Base-by-base conservation (phyloP, 108 stramenopile genomes). In the Schizochytrium sp. region DNA sequence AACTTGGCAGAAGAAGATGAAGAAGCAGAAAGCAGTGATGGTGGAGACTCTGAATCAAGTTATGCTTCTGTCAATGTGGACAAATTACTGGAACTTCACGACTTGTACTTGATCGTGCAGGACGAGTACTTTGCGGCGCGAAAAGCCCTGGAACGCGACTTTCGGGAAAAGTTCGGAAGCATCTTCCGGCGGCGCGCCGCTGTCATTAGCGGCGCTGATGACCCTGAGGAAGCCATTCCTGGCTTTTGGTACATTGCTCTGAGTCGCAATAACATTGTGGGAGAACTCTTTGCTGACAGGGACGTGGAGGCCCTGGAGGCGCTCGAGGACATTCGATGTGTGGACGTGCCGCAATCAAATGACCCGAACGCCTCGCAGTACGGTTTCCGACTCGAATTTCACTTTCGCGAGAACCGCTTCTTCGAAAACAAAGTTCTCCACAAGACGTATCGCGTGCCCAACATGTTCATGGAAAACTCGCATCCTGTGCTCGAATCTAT, bases 281-380 rank as follows among this genome's bases (percentile, higher is more conserved):
- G 18, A 12, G 51, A 83, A 6, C 51, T 83, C 51, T 25, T 83
- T 34, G 48, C 51, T 12, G 51, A 83, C 45, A 8, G 28, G 51
- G 76, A 83, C 51, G 51, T 53, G 25, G 51, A 83, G 76, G 76
- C 51, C 6, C 51, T 83, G 48, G 76, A 83, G 0, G 45, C 51
- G n/a, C 76, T 53, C 45, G 76, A 83, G 76, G 76, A 83, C 51
- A 83, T 83, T 83, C 76, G 48, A 6, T 47, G 76, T 28, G 51
- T 53, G 51, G 48, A 83, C 25, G 45, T 53, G 16, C 48, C 76
- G n/a, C 12, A 43, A 1, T 83, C 76, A 12, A 83, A 83, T 45
- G 51, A 53, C 51, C 48, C 45, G 2, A 83, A 53, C 76, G 76
- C 51, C 1, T 53, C 76, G n/a, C 76, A 47, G 4, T 83, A 53